Base-by-base conservation (phyloP, 1,284 basidiomycete species). In the Puccinia hordei region DNA sequence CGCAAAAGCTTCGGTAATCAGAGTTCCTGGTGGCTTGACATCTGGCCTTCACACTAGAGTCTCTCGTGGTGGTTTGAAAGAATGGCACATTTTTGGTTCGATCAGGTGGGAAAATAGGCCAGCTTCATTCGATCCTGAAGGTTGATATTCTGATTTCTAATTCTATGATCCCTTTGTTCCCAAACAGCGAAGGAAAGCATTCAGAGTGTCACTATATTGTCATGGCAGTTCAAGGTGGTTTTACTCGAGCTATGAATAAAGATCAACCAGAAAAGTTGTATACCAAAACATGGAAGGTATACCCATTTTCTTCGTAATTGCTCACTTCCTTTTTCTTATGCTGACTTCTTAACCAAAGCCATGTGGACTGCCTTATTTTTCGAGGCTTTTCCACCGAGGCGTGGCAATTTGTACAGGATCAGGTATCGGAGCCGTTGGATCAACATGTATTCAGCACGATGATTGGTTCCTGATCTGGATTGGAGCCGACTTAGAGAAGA, bases 341-440 rank as follows among this genome's bases (percentile, higher is more conserved):
- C 33, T 19, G 8, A 53, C 4, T 35, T 35, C 22, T 33, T 10
- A 33, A 49, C 22, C 27, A 38, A 38, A 91, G 90, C 90, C 92
- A 82, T 92, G 91, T 27, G 92, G 91, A 81, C 90, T 93, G 57
- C 92, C 91, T 27, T 91, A 93, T 84, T 92, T 91, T 0, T 92
- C 91, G 6, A 89, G 87, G 0, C 83, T 93, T 19, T 93, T 92
- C 86, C 90, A 86, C 81, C 89, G 91, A 82, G 91, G 91, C 24
- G 89, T 92, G 82, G 90, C 91, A 83, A 89, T 92, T 81, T 92
- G 91, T 85, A 92, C 91, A 0, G 91, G 91, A 69, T 92, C 91
- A 13, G 91, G 91, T 81, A 89, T 92, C 78, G 91, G 91, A 41
- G 90, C 91, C 44, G 91, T 90, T 1, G 88, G 92, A 46, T 90